These are phyloP conservation scores for Pestalotiopsis sp. DNA, from an alignment of 2,329 filamentous ascomycete genomes.

Conservation along the genomic window DNA sequence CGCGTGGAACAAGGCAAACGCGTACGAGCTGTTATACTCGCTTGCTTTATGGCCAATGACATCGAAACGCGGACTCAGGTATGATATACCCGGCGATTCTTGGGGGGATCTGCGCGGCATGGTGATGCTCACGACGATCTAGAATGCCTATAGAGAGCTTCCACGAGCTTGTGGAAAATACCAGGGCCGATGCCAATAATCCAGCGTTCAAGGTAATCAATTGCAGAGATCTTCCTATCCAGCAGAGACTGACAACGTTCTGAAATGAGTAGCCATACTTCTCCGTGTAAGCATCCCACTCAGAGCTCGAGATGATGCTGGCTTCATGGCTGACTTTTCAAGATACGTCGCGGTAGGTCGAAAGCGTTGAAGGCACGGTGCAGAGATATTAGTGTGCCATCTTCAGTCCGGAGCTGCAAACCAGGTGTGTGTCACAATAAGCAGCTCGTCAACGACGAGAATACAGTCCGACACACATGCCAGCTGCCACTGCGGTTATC, in stretches of 20 bases:
- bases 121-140: background rate
- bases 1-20: slow-evolving; percentile 51
- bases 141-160: slow-evolving; percentile 10
- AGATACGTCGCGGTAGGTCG: slow-evolving; percentile 10
- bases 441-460: no score
- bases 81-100: background rate
- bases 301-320: no score
- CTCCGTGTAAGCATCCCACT: background rate
- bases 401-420: no score
- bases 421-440: no score
- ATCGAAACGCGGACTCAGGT: slow-evolving; percentile 39
- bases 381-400: no score
- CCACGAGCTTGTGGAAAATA: background rate
- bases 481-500: no score
- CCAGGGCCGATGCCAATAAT: slow-evolving; percentile 7
- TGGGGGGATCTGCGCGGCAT: no score
- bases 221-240: background rate
- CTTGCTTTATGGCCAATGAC: slow-evolving; percentile 58
- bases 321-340: background rate
- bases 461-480: no score
- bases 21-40: slow-evolving; percentile 54
- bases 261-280: slow-evolving; percentile 7
- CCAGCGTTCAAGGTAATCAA: slow-evolving; percentile 4
- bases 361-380: background rate
- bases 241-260: background rate